These are phyloP conservation scores for Moniliophthora roreri DNA, from an alignment of 1,284 basidiomycete species.

Conservation along the genomic window DNA sequence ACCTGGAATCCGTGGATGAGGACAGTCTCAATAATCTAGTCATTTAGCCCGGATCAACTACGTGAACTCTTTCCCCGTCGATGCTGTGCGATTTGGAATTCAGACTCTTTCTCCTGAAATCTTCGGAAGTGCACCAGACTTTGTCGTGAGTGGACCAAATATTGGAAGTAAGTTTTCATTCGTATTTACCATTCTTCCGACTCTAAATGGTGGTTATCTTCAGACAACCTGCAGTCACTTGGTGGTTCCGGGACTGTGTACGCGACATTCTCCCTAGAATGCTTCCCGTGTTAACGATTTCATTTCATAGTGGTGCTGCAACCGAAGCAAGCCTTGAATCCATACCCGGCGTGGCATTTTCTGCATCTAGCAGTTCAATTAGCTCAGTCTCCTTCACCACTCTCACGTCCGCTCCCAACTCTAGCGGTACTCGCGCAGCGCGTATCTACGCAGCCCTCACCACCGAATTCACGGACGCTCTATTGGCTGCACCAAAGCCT, in stretches of 20 bases:
- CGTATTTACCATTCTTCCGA: conserved; percentile 14
- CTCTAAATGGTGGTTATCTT: conserved; percentile 15
- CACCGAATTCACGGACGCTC: conserved; percentile 35
- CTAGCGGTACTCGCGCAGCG: conserved; percentile 34
- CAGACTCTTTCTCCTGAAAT: conserved; percentile 45
- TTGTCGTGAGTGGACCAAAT: conserved; percentile 53
- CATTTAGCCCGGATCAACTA: conserved; percentile 37
- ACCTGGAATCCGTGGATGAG: not conserved
- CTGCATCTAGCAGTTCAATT: conserved; percentile 36
- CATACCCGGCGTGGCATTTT: conserved; percentile 51
- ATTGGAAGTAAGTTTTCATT: conserved; percentile 40
- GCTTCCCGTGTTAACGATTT: not conserved
- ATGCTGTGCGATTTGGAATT: conserved; percentile 45
- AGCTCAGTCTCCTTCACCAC: conserved; percentile 43
- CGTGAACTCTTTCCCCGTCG: conserved; percentile 43
- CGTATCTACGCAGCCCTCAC: conserved; percentile 43
- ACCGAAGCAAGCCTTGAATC: conserved; percentile 44
- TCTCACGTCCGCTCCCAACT: conserved; percentile 32
- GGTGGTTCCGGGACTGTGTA: conserved; percentile 49
- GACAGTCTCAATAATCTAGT: not conserved
- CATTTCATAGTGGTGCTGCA: conserved; percentile 42
- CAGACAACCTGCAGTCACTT: conserved; percentile 40
- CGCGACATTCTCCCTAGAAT: conserved; percentile 14
- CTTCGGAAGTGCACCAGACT: conserved; percentile 44
- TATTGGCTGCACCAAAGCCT: conserved; percentile 29